Conservation (phyloP, 345 rosid genomes). For the Eucalyptus virginea region DNA sequence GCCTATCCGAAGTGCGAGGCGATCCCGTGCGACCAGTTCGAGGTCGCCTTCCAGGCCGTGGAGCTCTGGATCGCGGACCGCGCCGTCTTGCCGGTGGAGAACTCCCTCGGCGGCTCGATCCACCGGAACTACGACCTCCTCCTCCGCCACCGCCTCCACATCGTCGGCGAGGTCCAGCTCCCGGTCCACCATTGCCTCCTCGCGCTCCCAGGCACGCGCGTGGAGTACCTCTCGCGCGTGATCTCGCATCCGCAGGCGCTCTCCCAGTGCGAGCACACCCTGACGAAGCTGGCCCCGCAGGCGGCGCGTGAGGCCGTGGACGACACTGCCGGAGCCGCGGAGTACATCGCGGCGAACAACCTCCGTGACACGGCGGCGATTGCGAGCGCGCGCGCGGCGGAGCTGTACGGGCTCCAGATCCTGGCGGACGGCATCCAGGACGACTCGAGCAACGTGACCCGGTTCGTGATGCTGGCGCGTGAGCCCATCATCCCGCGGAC, state of each 20-base stretch:
- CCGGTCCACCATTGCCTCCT: slow-evolving; percentile 93
- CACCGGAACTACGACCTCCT: slow-evolving; percentile 94
- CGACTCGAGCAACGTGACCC: slow-evolving; percentile 37
- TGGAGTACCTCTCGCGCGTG: slow-evolving; percentile 72
- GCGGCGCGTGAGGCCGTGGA: slow-evolving; percentile 88
- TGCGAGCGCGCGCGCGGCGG: slow-evolving; percentile 92
- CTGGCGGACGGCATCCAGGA: slow-evolving; percentile 55
- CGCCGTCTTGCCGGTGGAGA: slow-evolving; percentile 88
- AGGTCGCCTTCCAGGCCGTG: slow-evolving; percentile 94
- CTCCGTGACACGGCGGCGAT: slow-evolving; percentile 85
- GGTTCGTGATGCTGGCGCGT: slow-evolving; percentile 45
- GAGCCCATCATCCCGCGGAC: slow-evolving; percentile 43
- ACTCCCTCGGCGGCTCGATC: slow-evolving; percentile 93
- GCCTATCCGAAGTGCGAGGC: slow-evolving; percentile 94
- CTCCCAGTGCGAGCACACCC: slow-evolving; percentile 78
- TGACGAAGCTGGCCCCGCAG: slow-evolving; percentile 69
- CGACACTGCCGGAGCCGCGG: slow-evolving; percentile 94
- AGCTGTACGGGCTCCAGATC: slow-evolving; percentile 66
- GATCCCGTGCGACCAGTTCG: slow-evolving; percentile 95
- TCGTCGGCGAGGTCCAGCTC: slow-evolving; percentile 92
- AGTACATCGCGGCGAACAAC: slow-evolving; percentile 62
- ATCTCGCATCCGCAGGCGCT: slow-evolving; percentile 97
- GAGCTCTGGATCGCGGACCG: slow-evolving; percentile 99
- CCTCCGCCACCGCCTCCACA: slow-evolving; percentile 95
- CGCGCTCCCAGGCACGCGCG: slow-evolving; percentile 85